Conservation (phyloP, 2,329 filamentous ascomycete genomes). For the Apiospora hydei region DNA sequence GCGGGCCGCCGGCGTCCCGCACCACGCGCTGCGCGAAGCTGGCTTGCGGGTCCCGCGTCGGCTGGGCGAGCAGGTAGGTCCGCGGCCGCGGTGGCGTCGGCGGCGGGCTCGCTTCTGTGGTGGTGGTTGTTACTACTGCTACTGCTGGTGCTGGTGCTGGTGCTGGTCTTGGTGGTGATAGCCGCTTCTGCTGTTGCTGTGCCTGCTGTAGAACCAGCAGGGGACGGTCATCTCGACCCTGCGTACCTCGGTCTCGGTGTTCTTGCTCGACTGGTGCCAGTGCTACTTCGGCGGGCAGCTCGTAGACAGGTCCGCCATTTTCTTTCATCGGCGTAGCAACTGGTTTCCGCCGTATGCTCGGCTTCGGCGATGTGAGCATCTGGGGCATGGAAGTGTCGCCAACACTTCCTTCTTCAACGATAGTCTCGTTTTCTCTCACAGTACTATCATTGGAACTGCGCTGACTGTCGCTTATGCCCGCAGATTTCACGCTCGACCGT, state of each 20-base stretch:
- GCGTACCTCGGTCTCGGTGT: not conserved
- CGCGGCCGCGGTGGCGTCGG: not conserved
- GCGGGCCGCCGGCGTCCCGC: conserved; percentile 1
- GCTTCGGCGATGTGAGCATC: not conserved
- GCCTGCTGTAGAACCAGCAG: not conserved
- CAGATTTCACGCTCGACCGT: not conserved
- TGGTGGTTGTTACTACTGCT: not conserved
- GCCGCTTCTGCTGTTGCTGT: not conserved
- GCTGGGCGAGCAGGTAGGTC: not conserved
- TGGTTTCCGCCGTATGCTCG: conserved; percentile 12
- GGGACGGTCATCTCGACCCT: not conserved
- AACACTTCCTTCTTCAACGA: not conserved
- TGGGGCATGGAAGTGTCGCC: not conserved
- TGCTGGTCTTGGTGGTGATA: not conserved
- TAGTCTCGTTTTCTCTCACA: not conserved
- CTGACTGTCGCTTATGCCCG: not conserved
- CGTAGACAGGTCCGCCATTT: not conserved
- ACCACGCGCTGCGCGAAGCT: conserved; percentile 22
- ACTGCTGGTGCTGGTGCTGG: not conserved
- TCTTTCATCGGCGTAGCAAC: not conserved
- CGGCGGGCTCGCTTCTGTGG: not conserved
- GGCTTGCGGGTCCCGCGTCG: not conserved
- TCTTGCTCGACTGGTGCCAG: not conserved
- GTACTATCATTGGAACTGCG: not conserved
- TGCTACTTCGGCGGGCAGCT: not conserved